Percentiles rank a stretch among this genome's conserved stretches.
Evolutionary conservation across 768 basidiomycete species (phyloP).

Genomic region (Xanthoconium purpureum): DNA sequence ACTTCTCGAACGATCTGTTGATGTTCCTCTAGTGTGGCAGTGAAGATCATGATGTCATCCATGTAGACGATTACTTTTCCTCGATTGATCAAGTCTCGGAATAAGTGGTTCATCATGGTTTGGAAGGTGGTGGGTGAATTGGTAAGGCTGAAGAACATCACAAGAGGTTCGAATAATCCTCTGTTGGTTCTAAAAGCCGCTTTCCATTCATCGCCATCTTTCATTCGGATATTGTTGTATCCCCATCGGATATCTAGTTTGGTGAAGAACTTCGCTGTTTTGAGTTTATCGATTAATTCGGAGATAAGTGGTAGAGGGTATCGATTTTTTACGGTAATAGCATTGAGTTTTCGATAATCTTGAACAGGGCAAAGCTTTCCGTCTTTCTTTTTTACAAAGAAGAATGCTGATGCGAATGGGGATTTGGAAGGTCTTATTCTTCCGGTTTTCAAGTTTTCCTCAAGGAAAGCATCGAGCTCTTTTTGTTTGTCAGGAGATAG

Average conservation of each 20-base stretch:
- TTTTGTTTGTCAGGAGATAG: too few species aligned
- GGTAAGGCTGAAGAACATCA: background rate
- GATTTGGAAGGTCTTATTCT: background rate
- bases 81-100: constrained; percentile 8
- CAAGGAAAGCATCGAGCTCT: too few species aligned
- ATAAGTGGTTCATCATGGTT: constrained; percentile 22
- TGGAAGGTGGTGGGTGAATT: constrained; percentile 24
- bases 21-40: too few species aligned
- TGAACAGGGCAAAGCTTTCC: too few species aligned
- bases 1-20: too few species aligned
- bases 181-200: constrained; percentile 25
- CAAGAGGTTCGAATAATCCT: background rate
- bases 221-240: constrained; percentile 28
- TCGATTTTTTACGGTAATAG: too few species aligned
- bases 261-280: background rate
- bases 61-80: constrained; percentile 33
- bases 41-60: constrained; percentile 39
- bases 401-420: too few species aligned
- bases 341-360: too few species aligned
- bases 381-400: too few species aligned
- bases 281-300: constrained; percentile 7
- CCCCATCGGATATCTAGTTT: constrained; percentile 32
- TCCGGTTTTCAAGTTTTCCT: background rate
- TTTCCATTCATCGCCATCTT: constrained; percentile 30
- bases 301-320: background rate